Conservation (phyloP, 2,329 filamentous ascomycete genomes). For the Domatiomyces catenatus region DNA sequence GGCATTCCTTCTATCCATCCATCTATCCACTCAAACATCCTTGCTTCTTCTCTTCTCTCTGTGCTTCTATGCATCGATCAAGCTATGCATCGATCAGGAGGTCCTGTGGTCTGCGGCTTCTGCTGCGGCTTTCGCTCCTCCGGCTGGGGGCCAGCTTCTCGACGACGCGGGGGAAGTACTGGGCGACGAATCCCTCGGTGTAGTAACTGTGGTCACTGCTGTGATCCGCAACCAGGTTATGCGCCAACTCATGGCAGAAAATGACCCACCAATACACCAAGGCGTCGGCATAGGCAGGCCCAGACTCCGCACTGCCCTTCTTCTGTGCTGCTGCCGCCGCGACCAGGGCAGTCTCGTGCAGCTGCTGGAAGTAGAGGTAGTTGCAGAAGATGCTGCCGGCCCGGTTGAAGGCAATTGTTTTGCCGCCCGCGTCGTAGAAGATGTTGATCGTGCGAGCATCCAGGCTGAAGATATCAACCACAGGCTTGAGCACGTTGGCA, state of each 20-base stretch:
- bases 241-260: conserved; percentile 87
- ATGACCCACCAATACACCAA: conserved; percentile 86
- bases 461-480: conserved; percentile 59
- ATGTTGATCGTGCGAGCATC: conserved; percentile 58
- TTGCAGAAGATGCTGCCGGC: conserved; percentile 88
- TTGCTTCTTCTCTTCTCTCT: not conserved
- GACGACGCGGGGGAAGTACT: conserved; percentile 15
- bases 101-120: not conserved
- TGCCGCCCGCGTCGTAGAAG: conserved; percentile 65
- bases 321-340: conserved; percentile 13
- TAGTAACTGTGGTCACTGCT: conserved; percentile 70
- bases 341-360: conserved; percentile 47
- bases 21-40: not conserved
- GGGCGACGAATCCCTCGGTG: conserved; percentile 30
- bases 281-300: conserved; percentile 48
- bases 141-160: conserved; percentile 4
- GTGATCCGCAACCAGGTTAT: conserved; percentile 73
- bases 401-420: conserved; percentile 84
- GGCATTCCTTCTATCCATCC: not conserved
- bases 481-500: conserved; percentile 51
- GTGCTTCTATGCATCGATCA: not conserved
- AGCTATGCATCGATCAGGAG: not conserved
- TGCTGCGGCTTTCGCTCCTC: not conserved
- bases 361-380: conserved; percentile 65
- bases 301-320: conserved; percentile 3